Evolutionary conservation across 2,329 filamentous ascomycete genomes (phyloP).

Genomic region (Aspergillus caelatus): DNA sequence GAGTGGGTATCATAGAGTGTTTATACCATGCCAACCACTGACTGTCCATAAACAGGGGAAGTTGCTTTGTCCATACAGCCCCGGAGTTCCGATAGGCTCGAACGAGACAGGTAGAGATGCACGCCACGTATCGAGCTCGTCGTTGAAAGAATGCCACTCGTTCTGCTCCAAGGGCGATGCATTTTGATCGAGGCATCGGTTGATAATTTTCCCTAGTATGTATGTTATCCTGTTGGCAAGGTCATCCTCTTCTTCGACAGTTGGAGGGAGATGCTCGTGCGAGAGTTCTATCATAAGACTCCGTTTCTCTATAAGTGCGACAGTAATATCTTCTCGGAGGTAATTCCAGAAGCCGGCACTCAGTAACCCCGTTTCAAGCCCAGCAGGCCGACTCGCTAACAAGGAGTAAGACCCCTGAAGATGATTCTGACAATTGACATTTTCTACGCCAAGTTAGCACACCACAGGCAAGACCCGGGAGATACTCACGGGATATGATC

Average conservation of each 20-base stretch:
- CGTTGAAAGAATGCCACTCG: conserved; percentile 21
- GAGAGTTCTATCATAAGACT: conserved; percentile 47
- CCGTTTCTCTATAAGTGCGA: conserved; percentile 51
- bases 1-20: not conserved
- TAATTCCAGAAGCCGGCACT: conserved; percentile 56
- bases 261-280: conserved; percentile 17
- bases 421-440: conserved; percentile 48
- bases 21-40: conserved; percentile 48
- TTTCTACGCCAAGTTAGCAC: conserved; percentile 28
- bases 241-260: conserved; percentile 30
- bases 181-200: conserved; percentile 36
- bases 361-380: conserved; percentile 32
- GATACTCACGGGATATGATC: conserved; percentile 46
- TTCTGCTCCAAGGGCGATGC: not conserved
- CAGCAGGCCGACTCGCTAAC: conserved; percentile 33
- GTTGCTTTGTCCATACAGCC: conserved; percentile 5
- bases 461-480: not conserved
- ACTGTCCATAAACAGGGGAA: conserved; percentile 48
- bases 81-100: conserved; percentile 31
- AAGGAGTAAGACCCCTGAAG: conserved; percentile 53
- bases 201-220: conserved; percentile 50
- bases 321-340: conserved; percentile 56
- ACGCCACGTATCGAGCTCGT: conserved; percentile 35
- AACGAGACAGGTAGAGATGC: conserved; percentile 31
- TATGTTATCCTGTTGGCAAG: conserved; percentile 48